Evolutionary conservation across 2,329 filamentous ascomycete genomes (phyloP), one percentile per base, ranked within the genome.

Genomic region (Neofusicoccum umdonicola): DNA sequence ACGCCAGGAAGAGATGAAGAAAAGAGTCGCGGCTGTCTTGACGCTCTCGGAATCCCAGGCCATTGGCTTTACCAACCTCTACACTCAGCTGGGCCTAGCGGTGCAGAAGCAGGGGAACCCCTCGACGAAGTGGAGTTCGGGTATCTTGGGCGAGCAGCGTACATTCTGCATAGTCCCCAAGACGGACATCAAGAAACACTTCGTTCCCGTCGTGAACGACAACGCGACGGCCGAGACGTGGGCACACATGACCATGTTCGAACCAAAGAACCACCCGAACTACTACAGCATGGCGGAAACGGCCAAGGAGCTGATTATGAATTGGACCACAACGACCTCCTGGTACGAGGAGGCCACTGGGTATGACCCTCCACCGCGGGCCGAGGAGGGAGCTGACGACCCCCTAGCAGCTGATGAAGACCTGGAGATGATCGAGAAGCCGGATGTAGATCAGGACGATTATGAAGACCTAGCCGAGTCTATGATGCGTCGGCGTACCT

Each of bases 181-280:
- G 44, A 73, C 72, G 13, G 70, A 72, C 9, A 63, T 74, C 9
- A 69, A 68, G 58, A 66, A 72, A 34, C 75, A 71, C 64, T 78
- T 77, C 64, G 60, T 77, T n/a, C 72, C 75, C 0, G 72, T 73
- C 4, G 81, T 93, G 64, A 99, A 98, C 74, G 88, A 96, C 66
- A 87, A 86, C 71, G 92, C 90, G 0, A 81, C 79, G 11, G 92
- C 96, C 70, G 95, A 98, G 80, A 88, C 89, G 0, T 80, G 81
- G 67, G 94, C 94, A 34, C 95, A 98, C 77, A 91, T 89, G 82
- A 81, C 85, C 83, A 82, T 95, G 90, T 95, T 95, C 69, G 88
- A 88, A 61, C 83, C 87, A 1, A 83, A 82, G 66, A 83, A 88
- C 50, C 94, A 95, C 70, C 89, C 91, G 1, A 90, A 87, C 1